These are phyloP conservation scores for Ogataea paraovalis DNA, from an alignment of 805 yeast species.

Conservation along the genomic window DNA sequence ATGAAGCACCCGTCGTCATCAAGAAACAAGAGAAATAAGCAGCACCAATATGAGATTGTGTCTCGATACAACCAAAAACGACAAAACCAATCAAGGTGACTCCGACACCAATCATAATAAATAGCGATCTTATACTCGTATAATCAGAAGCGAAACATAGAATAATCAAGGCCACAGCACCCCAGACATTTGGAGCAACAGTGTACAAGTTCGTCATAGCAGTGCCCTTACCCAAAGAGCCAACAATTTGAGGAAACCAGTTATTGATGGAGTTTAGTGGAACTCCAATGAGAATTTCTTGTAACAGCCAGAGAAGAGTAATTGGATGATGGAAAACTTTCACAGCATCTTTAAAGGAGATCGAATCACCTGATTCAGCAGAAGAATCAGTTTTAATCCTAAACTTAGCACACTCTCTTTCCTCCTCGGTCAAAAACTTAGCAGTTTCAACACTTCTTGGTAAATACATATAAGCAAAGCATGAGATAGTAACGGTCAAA, in stretches of 20 bases:
- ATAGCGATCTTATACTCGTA: conserved; percentile 35
- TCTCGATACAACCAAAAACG: conserved; percentile 43
- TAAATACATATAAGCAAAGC: conserved; percentile 31
- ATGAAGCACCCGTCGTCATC: conserved; percentile 47
- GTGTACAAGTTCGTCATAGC: conserved; percentile 40
- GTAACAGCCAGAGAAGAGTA: conserved; percentile 40
- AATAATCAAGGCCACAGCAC: conserved; percentile 39
- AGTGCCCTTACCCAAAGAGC: conserved; percentile 35
- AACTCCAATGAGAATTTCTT: conserved; percentile 43
- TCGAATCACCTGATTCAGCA: conserved; percentile 33
- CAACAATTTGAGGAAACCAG: conserved; percentile 46
- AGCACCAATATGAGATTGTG: conserved; percentile 27
- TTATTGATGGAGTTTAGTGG: conserved; percentile 45
- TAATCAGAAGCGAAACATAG: conserved; percentile 41
- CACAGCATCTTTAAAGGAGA: conserved; percentile 38
- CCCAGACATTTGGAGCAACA: conserved; percentile 47
- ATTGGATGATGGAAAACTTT: conserved; percentile 44
- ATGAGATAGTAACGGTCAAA: conserved; percentile 35
- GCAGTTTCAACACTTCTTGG: conserved; percentile 37
- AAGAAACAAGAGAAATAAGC: conserved; percentile 22
- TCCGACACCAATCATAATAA: conserved; percentile 35
- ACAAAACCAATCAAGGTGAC: conserved; percentile 43
- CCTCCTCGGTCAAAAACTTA: conserved; percentile 37
- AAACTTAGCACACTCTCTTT: conserved; percentile 34
- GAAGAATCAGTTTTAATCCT: conserved; percentile 45